Base-by-base conservation (phyloP, 108 stramenopile genomes). In the Nitzschia palea region DNA sequence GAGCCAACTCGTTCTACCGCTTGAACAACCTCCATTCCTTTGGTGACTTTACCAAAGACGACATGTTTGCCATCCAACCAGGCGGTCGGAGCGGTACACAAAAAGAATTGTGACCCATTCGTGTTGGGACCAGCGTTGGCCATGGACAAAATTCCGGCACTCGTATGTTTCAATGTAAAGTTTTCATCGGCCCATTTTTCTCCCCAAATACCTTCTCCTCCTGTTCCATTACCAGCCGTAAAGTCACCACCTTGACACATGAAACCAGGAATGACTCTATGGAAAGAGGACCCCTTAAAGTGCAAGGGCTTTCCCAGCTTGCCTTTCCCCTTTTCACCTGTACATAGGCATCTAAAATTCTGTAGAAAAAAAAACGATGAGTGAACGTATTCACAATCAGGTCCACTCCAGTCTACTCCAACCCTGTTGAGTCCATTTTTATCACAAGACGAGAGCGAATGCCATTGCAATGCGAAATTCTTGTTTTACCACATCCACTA, bases 61-160 rank as follows among this genome's bases (percentile, higher is more conserved):
- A 95, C 95, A 55, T 96, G 95, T 71, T 96, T 96, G 10, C 87
- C 87, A 64, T 98, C 97, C 17, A 98, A 73, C 96, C 96, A 97
- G 22, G 89, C 75, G n/a, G 94, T 95, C 55, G 67, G 70, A 28
- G 84, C 94, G 10, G 96, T 97, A 68, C 91, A 94, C 27, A 98
- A 73, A 65, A 98, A 97, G 84, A 98, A 98, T 74, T 97, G 97
- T 8, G 45, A 53, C 26, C 86, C 97, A 78, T 99, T 98, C 5
- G 98, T 98, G 68, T 94, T 84, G 36, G 85, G 86, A 15, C 97
- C 98, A 9, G 94, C 87, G 65, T 96, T 97, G 17, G 97, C 97
- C 96, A 98, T 97, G 58, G 83, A 88, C 25, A 55, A 70, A 0
- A 61, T 56, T 53, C 62, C 60, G n/a, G 37, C 44, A 28, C 87